Percentiles rank a stretch among this genome's conserved stretches.
Evolutionary conservation across 2,329 filamentous ascomycete genomes (phyloP).

Genomic region (Epichloe festucae): DNA sequence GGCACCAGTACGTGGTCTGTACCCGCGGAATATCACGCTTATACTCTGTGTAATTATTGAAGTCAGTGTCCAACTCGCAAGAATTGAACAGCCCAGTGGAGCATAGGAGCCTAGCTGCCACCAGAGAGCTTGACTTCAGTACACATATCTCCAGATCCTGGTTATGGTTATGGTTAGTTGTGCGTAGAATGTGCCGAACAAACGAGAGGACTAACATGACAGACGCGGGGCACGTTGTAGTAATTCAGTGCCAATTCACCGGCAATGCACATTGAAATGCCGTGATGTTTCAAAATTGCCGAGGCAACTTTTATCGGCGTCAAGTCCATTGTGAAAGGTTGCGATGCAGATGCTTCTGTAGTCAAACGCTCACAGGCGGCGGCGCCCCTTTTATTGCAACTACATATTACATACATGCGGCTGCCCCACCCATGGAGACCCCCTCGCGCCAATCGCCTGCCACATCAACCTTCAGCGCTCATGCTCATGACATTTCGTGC

Average conservation of each 20-base stretch:
- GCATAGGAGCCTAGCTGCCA: too few relatives aligned
- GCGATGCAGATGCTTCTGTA: neutral
- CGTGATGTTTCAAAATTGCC: slow-evolving; percentile 4
- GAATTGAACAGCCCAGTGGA: too few relatives aligned
- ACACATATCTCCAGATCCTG: too few relatives aligned
- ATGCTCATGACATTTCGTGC: neutral
- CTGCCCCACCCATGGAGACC: neutral
- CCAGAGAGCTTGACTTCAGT: too few relatives aligned
- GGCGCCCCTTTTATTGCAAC: neutral
- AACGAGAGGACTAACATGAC: slow-evolving; percentile 1
- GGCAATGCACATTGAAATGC: slow-evolving; percentile 3
- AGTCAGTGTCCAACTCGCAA: too few relatives aligned
- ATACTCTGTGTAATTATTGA: too few relatives aligned
- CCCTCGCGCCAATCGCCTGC: neutral
- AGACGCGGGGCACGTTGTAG: slow-evolving; percentile 9
- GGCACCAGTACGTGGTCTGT: too few relatives aligned
- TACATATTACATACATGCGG: neutral
- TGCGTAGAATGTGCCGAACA: too few relatives aligned
- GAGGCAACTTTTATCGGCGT: slow-evolving; percentile 1
- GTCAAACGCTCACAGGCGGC: neutral
- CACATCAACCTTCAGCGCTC: neutral
- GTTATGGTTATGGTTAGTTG: too few relatives aligned
- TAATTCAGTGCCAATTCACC: slow-evolving; percentile 9
- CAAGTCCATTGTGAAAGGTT: slow-evolving; percentile 3
- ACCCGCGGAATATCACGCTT: too few relatives aligned